These are phyloP conservation scores for Arthonia radiata DNA, from an alignment of 495 filamentous ascomycete species.

Conservation along the genomic window DNA sequence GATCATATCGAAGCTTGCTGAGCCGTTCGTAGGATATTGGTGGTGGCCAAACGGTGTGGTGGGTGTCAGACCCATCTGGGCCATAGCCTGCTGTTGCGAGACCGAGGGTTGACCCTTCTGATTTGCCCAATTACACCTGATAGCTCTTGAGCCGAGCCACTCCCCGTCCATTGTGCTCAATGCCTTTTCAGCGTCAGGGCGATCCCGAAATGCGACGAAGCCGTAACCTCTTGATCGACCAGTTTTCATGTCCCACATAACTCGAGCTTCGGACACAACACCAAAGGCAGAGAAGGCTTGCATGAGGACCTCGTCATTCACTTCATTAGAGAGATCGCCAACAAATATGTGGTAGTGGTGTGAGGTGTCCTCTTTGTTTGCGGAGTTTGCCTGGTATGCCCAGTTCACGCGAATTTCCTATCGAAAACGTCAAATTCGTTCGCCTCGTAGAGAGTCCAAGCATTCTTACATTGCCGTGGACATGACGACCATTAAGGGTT, in stretches of 20 bases:
- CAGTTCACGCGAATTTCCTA: slow-evolving; percentile 99
- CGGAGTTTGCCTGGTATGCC: slow-evolving; percentile 93
- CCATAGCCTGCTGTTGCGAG: slow-evolving; percentile 90
- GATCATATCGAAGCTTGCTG: slow-evolving; percentile 96
- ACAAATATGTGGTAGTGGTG: slow-evolving; percentile 99
- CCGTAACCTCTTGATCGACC: slow-evolving; percentile 92
- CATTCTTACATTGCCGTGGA: slow-evolving; percentile 66
- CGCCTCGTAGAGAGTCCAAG: slow-evolving; percentile 2
- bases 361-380: slow-evolving; percentile 91
- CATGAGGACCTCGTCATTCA: slow-evolving; percentile 85
- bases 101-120: slow-evolving; percentile 98
- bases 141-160: slow-evolving; percentile 95
- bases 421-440: slow-evolving; percentile 1
- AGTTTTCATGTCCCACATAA: slow-evolving; percentile 99
- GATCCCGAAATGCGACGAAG: slow-evolving; percentile 94
- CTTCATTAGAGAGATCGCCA: slow-evolving; percentile 92
- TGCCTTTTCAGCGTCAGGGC: slow-evolving; percentile 82
- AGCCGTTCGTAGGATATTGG: slow-evolving; percentile 88
- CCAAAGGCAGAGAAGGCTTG: slow-evolving; percentile 97
- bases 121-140: slow-evolving; percentile 99
- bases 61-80: slow-evolving; percentile 94
- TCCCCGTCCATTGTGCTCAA: slow-evolving; percentile 96
- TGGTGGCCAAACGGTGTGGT: slow-evolving; percentile 93
- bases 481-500: slow-evolving; percentile 80
- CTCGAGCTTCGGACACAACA: slow-evolving; percentile 89